These are phyloP conservation scores for Chloris gayana DNA, from an alignment of 176 grass and related monocot species.

Conservation along the genomic window DNA sequence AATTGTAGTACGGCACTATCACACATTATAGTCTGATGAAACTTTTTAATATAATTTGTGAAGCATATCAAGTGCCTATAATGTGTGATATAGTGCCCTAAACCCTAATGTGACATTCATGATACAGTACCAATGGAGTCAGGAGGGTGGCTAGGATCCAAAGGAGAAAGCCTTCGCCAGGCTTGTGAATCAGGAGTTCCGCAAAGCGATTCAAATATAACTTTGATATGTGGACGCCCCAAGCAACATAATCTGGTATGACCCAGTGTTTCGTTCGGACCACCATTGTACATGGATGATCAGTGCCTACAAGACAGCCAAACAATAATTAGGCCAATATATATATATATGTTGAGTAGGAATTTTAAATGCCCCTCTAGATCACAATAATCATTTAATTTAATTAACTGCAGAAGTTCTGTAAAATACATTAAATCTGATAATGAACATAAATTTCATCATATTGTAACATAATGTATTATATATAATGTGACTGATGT, in stretches of 20 bases:
- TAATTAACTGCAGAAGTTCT: background rate
- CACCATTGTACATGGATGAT: slow-evolving; percentile 47
- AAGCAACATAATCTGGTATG: slow-evolving; percentile 37
- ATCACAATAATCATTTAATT: background rate
- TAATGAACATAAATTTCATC: background rate
- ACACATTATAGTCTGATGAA: background rate
- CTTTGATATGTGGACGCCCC: slow-evolving; percentile 45
- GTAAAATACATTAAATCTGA: background rate
- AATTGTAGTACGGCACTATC: background rate
- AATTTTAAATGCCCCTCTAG: background rate
- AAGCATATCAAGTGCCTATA: too few species aligned
- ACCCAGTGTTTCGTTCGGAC: slow-evolving; percentile 54
- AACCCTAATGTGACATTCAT: background rate
- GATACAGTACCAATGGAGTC: slow-evolving; percentile 39
- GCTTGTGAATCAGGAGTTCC: slow-evolving; percentile 49
- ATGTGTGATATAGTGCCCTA: too few species aligned
- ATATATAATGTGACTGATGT: background rate
- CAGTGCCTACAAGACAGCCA: background rate
- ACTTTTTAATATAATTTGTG: background rate
- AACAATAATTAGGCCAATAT: background rate
- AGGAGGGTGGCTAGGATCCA: slow-evolving; percentile 32
- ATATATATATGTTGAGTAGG: too few species aligned
- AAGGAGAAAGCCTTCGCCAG: slow-evolving; percentile 44
- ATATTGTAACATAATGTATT: too few species aligned
- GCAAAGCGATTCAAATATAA: slow-evolving; percentile 47